Base-by-base conservation (phyloP, 768 basidiomycete genomes). In the Mycena sanguinolenta region DNA sequence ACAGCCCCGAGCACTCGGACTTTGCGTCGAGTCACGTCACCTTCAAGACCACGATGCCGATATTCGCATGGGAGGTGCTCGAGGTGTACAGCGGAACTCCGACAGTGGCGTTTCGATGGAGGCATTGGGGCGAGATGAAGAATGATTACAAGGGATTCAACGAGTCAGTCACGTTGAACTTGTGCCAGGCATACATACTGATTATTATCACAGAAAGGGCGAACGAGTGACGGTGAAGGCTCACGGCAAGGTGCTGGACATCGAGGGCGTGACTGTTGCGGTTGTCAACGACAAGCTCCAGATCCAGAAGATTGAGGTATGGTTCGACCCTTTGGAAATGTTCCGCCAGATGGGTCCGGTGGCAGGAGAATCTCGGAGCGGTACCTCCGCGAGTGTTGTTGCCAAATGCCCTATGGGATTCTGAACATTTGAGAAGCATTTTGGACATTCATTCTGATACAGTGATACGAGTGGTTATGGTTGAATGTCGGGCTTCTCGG, bases 61-160 rank as follows among this genome's bases (percentile, higher is more conserved):
- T 69, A n/a, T 73, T 73, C 38, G 69, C 72, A n/a, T 73, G 72
- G 72, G 72, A 73, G 66, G 72, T 73, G 62, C 72, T 73, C 53
- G 72, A 73, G 53, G 72, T 73, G 36, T 73, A 73, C 52, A 70
- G 72, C 63, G 69, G 69, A 27, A 69, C 72, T 6, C 72, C 72
- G 39, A 61, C 60, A 54, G 65, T 73, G 32, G 72, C 69, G 14
- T 73, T 73, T 58, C 61, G 72, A 2, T 73, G 72, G 72, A 54
- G 72, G 28, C 72, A 73, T 23, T 73, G 72, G 72, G 72, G 72
- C 14, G 66, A 67, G 27, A 73, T 73, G 72, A 67, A 70, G 66
- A 54, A 57, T 28, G 65, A 73, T 28, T 73, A 73, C 44, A 53
- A 59, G 0, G 72, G 69, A 3, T 66, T 55, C 59, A 73, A 73